Base-by-base conservation (phyloP, 768 basidiomycete genomes). In the Boletus pseudopeckii region DNA sequence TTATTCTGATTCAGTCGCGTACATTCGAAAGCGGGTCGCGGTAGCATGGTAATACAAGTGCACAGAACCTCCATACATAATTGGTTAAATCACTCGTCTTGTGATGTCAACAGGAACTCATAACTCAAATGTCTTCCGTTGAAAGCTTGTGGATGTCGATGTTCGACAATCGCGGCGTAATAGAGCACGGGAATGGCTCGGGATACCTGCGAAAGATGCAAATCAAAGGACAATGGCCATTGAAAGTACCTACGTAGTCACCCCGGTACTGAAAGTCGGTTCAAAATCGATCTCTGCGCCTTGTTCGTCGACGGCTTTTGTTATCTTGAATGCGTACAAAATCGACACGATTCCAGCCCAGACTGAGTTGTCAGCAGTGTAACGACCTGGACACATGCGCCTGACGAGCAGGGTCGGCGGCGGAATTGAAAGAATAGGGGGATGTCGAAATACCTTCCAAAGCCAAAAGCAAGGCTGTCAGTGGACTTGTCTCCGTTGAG, bases 301-400 rank as follows among this genome's bases (percentile, higher is more conserved):
- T 20, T 60, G 43, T 26, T 65, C 57, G 30, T 60, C 66, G 10
- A 54, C 39, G 7, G 63, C 55, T 45, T 59, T 64, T 17, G 59
- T 40, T 18, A 75, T 70, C 8, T 57, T 53, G 52, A 70, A 56
- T 6, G 58, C 54, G 2, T 57, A 52, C 34, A 75, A 53, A 34
- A 70, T 55, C 17, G 58, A 63, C 11, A 59, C 69, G 13, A 71
- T 62, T 7, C 55, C 54, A 24, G 54, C 57, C 70, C 67, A 75
- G 18, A 72, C 26, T 1, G 61, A 62, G 26, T 45, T 52, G 18
- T 68, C 65, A 2, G 72, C 72, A n/a, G 65, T 24, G 47, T 69
- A 56, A 14, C 61, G 58, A 8, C 74, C 73, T 11, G 73, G 68
- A 48, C 73, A 74, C 17, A 63, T 32, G 7, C 65, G 57, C 30